These are phyloP conservation scores for Tricholoma furcatifolium DNA, from an alignment of 768 basidiomycete genomes.

Conservation along the genomic window DNA sequence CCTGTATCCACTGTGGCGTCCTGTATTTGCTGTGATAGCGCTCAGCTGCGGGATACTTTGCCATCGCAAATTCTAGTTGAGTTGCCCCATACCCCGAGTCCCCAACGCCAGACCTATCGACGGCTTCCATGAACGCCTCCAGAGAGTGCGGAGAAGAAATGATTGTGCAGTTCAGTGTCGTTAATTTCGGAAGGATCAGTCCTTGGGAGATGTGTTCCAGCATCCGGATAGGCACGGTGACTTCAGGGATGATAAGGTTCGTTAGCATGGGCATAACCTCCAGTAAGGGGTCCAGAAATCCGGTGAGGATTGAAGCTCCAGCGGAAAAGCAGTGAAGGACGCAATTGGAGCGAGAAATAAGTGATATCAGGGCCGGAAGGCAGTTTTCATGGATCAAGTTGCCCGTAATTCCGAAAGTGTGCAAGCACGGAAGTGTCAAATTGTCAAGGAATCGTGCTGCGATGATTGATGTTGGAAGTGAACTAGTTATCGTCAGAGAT, in stretches of 20 bases:
- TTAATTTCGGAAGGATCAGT: conserved; percentile 1
- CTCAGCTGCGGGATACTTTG: not conserved
- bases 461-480: too few relatives aligned
- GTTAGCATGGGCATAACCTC: not conserved
- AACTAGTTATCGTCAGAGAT: too few relatives aligned
- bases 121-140: conserved; percentile 5
- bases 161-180: not conserved
- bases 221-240: not conserved
- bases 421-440: not conserved
- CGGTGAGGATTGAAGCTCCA: not conserved
- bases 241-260: not conserved
- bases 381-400: not conserved
- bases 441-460: not conserved
- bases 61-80: not conserved
- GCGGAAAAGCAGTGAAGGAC: not conserved
- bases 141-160: not conserved
- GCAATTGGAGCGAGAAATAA: conserved; percentile 3
- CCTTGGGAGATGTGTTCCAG: conserved; percentile 4
- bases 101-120: not conserved
- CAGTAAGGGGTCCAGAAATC: not conserved
- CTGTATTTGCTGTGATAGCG: not conserved
- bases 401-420: not conserved
- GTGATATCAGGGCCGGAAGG: not conserved
- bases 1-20: not conserved
- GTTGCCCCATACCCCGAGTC: not conserved